phyloP scores from a whole-genome alignment of 2,329 filamentous ascomycete species.

The Dactylonectria macrodidyma region DNA sequence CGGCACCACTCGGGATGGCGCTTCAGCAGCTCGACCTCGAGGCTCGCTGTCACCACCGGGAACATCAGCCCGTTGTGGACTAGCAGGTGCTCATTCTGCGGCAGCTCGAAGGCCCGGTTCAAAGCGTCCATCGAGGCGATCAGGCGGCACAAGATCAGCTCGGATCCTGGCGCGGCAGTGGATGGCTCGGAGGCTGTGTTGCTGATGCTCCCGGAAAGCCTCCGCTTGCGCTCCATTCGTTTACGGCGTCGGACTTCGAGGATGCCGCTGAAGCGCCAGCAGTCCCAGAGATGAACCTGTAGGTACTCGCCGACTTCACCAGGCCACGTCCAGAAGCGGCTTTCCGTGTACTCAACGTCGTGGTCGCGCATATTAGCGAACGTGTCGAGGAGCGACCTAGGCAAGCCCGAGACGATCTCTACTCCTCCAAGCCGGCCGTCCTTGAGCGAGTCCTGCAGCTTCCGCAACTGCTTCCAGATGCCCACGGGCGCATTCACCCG shows the following conservation, averaged over 20 bases:
- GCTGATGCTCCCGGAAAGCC: not conserved
- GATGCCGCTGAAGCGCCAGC: slow-evolving; percentile 41
- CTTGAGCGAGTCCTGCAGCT: slow-evolving; percentile 33
- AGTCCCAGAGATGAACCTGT: slow-evolving; percentile 42
- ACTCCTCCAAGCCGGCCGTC: slow-evolving; percentile 28
- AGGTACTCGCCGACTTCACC: slow-evolving; percentile 43
- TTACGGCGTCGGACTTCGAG: slow-evolving; percentile 41
- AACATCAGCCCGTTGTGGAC: slow-evolving; percentile 42
- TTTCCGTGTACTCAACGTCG: slow-evolving; percentile 41
- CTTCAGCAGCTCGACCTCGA: slow-evolving; percentile 40
- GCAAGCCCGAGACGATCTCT: slow-evolving; percentile 41
- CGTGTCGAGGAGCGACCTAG: slow-evolving; percentile 41
- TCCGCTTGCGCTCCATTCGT: slow-evolving; percentile 29
- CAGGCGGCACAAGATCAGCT: slow-evolving; percentile 41
- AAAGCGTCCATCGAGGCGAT: slow-evolving; percentile 44
- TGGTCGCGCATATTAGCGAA: slow-evolving; percentile 36
- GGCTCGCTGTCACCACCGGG: slow-evolving; percentile 34
- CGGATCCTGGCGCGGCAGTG: slow-evolving; percentile 26
- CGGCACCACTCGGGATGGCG: slow-evolving; percentile 34
- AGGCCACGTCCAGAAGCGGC: slow-evolving; percentile 38
- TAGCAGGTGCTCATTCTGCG: slow-evolving; percentile 38
- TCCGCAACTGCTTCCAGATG: slow-evolving; percentile 42
- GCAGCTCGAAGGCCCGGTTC: slow-evolving; percentile 37
- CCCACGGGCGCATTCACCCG: slow-evolving; percentile 34
- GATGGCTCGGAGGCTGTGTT: not conserved